Base-by-base conservation (phyloP, 2,329 filamentous ascomycete species). In the Cladosporium sp. region DNA sequence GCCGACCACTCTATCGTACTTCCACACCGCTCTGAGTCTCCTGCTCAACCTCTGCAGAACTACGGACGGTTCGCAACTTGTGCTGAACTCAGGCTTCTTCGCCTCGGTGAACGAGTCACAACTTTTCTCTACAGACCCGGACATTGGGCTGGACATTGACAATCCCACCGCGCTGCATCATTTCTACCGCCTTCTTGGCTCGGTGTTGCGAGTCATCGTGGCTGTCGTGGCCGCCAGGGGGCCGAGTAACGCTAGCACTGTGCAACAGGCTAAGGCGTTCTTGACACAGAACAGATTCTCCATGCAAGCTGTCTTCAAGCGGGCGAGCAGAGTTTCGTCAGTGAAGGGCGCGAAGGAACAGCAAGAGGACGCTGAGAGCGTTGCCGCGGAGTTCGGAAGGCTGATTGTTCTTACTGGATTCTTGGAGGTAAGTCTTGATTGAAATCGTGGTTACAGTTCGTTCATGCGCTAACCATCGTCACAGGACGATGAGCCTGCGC, bases 21-120 rank as follows among this genome's bases (percentile, higher is more conserved):
- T 88, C 70, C 84, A 94, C 73, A 89, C 93, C 55, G 90, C 91
- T 68, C 85, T 98, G 33, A 88, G 92, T 1, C 86, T 99, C 18
- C 85, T 99, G 29, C 84, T 96, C 28, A 89, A 93, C 69, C 86
- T 98, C 61, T 91, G 91, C 64, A 49, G 57, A 18, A 92, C 96
- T 76, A 94, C 90, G 1, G 81, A 85, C n/a, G 96, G 95, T 31
- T 93, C 95, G 56, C 90, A 89, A 66, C 88, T 92, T 69, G 88
- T 97, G n/a, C 84, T 98, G 50, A 93, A 96, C 73, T 91, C 92
- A 10, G 94, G 94, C 68, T 84, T 99, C 5, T 94, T 99, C 81
- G 86, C 89, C 53, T 86, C 91, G 0, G 82, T 98, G 31, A 90
- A 91, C 68, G 86, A 90, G 65, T 96, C 93, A 0, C 87, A 88